Percentiles rank a stretch among this genome's conserved stretches.
Evolutionary conservation across 768 basidiomycete genomes (phyloP).

Genomic region (Zangia roseola): DNA sequence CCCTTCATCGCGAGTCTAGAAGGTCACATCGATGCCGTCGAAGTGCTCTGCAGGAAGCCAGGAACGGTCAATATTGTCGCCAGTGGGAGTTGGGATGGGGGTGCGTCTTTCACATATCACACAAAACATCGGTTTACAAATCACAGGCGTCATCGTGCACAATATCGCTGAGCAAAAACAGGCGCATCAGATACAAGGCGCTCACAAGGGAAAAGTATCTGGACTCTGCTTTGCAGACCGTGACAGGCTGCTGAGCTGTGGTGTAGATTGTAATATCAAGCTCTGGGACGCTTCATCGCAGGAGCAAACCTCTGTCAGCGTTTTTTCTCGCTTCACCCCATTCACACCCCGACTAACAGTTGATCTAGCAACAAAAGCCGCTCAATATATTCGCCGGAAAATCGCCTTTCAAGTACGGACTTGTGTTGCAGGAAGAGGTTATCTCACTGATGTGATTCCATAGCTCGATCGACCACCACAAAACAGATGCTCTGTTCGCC

Average conservation of each 20-base stretch:
- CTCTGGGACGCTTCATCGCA: slow-evolving; percentile 60
- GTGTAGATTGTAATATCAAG: slow-evolving; percentile 80
- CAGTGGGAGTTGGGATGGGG: slow-evolving; percentile 95
- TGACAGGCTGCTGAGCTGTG: slow-evolving; percentile 70
- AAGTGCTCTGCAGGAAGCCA: slow-evolving; percentile 72
- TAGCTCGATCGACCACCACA: slow-evolving; percentile 94
- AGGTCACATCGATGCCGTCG: slow-evolving; percentile 94
- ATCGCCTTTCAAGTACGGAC: slow-evolving; percentile 81
- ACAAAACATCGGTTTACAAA: not conserved
- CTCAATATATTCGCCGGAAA: slow-evolving; percentile 81
- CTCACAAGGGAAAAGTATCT: slow-evolving; percentile 84
- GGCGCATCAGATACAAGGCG: slow-evolving; percentile 56
- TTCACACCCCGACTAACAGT: slow-evolving; percentile 5
- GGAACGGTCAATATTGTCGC: slow-evolving; percentile 76
- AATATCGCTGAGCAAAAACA: slow-evolving; percentile 62
- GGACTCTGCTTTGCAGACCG: slow-evolving; percentile 73
- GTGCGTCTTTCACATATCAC: slow-evolving; percentile 42
- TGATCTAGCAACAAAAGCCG: slow-evolving; percentile 47
- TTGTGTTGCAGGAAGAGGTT: not conserved
- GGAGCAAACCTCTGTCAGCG: slow-evolving; percentile 40
- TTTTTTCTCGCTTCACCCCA: not conserved
- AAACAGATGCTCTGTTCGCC: slow-evolving; percentile 85
- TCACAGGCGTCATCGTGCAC: slow-evolving; percentile 80
- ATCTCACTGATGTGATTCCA: not conserved
- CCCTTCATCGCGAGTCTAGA: slow-evolving; percentile 90